These are phyloP conservation scores for Trichomonascaceae sp. DNA, from an alignment of 1,139 yeast species.

Conservation along the genomic window DNA sequence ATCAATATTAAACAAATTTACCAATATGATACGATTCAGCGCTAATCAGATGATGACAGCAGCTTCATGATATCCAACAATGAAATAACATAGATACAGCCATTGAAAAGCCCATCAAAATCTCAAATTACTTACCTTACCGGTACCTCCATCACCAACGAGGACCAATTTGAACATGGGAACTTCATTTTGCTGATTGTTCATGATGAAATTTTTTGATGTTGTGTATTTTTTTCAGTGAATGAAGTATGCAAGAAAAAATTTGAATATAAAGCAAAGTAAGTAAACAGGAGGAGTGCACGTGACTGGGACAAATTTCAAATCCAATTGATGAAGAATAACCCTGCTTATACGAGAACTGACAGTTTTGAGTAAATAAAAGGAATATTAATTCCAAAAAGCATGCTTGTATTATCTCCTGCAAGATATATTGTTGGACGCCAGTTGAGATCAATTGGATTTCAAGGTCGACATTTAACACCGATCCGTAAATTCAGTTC, in stretches of 20 bases:
- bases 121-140: slow-evolving; percentile 51
- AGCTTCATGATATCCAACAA: background rate
- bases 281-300: slow-evolving; percentile 18
- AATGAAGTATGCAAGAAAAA: slow-evolving; percentile 9
- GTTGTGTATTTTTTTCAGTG: slow-evolving; percentile 38
- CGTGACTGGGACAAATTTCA: background rate
- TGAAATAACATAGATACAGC: background rate
- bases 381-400: no score
- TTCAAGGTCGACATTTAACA: background rate
- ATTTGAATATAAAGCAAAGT: background rate
- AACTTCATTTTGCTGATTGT: slow-evolving; percentile 55
- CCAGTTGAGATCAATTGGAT: background rate
- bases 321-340: background rate
- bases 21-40: background rate
- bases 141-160: slow-evolving; percentile 99
- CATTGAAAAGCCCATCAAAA: background rate
- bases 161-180: slow-evolving; percentile 96
- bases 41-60: background rate
- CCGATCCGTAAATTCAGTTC: background rate
- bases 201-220: slow-evolving; percentile 38
- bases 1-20: background rate
- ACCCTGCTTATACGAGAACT: no score
- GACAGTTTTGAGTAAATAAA: no score
- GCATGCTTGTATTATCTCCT: slow-evolving; percentile 11
- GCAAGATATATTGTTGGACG: background rate